These are phyloP conservation scores for Fusarium sp. DNA, from an alignment of 2,329 filamentous ascomycete genomes.

Conservation along the genomic window DNA sequence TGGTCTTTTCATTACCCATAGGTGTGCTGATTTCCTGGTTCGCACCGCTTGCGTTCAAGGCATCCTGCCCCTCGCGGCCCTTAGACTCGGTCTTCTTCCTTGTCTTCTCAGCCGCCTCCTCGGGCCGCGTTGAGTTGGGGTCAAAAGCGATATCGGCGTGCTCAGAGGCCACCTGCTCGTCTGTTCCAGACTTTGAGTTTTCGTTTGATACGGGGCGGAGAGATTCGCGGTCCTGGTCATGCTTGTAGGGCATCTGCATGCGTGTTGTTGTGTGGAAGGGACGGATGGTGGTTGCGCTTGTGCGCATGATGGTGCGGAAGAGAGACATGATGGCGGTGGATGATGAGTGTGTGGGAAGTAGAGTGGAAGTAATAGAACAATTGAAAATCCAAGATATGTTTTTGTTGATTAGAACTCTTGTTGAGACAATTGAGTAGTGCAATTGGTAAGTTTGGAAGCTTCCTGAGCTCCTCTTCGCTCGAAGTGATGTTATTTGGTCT, in stretches of 20 bases:
- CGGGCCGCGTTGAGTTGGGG: slow-evolving; percentile 73
- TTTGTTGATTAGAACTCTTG: not conserved
- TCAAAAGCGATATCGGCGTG: slow-evolving; percentile 74
- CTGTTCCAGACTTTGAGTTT: slow-evolving; percentile 74
- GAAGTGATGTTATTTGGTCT: slow-evolving; percentile 2
- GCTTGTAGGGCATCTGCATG: slow-evolving; percentile 57
- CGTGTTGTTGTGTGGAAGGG: slow-evolving; percentile 50
- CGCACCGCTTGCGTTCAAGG: slow-evolving; percentile 58
- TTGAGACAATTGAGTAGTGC: slow-evolving; percentile 10
- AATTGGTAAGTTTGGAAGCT: slow-evolving; percentile 1
- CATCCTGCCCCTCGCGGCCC: slow-evolving; percentile 37
- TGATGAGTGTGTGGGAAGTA: not conserved
- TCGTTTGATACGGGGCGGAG: slow-evolving; percentile 75
- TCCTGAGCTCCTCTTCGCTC: not conserved
- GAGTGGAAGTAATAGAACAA: not conserved
- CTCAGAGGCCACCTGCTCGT: slow-evolving; percentile 66
- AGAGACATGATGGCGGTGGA: slow-evolving; percentile 30
- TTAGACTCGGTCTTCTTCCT: slow-evolving; percentile 52
- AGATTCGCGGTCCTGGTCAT: slow-evolving; percentile 67
- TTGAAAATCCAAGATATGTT: not conserved
- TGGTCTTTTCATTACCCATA: slow-evolving; percentile 51
- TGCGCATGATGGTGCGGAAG: slow-evolving; percentile 35
- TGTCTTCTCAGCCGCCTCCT: slow-evolving; percentile 67
- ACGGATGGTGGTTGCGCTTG: slow-evolving; percentile 37
- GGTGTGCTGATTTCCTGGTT: slow-evolving; percentile 57